phyloP scores from a whole-genome alignment of 2,329 filamentous ascomycete species.

The Chrysosporium queenslandicum region DNA sequence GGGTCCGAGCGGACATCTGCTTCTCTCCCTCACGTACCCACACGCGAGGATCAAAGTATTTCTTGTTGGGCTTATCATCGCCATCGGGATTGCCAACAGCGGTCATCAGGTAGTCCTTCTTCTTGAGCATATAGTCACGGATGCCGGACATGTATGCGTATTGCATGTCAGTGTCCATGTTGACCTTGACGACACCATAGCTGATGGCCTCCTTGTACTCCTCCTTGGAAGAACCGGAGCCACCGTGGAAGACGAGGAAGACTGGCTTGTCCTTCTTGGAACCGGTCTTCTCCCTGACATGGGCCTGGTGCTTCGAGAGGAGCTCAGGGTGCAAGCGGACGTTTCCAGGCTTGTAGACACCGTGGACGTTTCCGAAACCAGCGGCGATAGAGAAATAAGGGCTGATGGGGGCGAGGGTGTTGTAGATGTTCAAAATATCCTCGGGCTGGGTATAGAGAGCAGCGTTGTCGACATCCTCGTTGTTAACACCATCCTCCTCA shows the following conservation, averaged over 20 bases:
- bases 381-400: slow-evolving; percentile 97
- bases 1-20: slow-evolving; percentile 77
- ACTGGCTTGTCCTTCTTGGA: slow-evolving; percentile 76
- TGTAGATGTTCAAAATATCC: slow-evolving; percentile 87
- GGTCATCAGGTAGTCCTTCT: slow-evolving; percentile 85
- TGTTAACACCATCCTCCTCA: slow-evolving; percentile 98
- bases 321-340: slow-evolving; percentile 95
- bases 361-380: slow-evolving; percentile 97
- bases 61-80: slow-evolving; percentile 98
- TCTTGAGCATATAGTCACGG: slow-evolving; percentile 85
- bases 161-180: slow-evolving; percentile 96
- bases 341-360: slow-evolving; percentile 97
- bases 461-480: slow-evolving; percentile 94
- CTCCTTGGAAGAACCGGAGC: slow-evolving; percentile 79
- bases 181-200: slow-evolving; percentile 98
- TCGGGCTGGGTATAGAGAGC: slow-evolving; percentile 96
- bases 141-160: slow-evolving; percentile 87
- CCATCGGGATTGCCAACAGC: slow-evolving; percentile 93
- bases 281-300: slow-evolving; percentile 70
- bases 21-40: slow-evolving; percentile 94
- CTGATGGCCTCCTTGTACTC: slow-evolving; percentile 84
- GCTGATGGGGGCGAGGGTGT: slow-evolving; percentile 72
- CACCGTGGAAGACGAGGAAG: slow-evolving; percentile 99
- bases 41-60: slow-evolving; percentile 79
- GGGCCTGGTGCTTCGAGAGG: slow-evolving; percentile 89